phyloP scores from a whole-genome alignment of 176 grass and related monocot species.

The Poa annua region DNA sequence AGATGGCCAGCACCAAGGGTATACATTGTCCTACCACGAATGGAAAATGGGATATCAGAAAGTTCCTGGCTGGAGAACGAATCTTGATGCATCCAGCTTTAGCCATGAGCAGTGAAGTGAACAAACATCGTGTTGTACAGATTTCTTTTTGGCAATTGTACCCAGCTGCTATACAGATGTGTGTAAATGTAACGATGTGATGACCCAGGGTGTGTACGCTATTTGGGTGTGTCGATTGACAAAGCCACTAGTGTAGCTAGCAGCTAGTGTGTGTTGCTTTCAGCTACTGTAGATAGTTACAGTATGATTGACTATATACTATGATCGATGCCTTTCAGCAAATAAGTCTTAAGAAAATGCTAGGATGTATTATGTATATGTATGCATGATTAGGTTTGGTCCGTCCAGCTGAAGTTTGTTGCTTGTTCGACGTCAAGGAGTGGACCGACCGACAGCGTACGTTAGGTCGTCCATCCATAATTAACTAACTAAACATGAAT shows the following conservation, averaged over 20 bases:
- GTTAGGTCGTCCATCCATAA: neutral
- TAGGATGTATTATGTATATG: too few relatives aligned
- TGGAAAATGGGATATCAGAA: neutral
- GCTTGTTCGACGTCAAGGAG: constrained; percentile 18
- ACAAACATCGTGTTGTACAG: constrained; percentile 8
- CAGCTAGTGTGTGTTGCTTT: neutral
- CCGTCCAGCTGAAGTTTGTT: constrained; percentile 22
- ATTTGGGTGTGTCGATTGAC: too few relatives aligned
- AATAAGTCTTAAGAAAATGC: neutral
- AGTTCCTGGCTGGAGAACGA: neutral
- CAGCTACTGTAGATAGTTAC: neutral
- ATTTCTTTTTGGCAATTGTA: too few relatives aligned
- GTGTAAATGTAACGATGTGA: too few relatives aligned
- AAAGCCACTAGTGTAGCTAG: too few relatives aligned
- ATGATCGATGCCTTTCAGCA: neutral
- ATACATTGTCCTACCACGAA: neutral
- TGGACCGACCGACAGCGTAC: constrained; percentile 11
- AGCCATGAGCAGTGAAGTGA: neutral
- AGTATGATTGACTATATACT: too few relatives aligned
- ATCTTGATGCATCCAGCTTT: neutral
- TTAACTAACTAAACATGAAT: neutral
- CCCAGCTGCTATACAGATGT: neutral
- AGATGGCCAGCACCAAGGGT: too few relatives aligned
- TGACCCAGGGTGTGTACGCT: too few relatives aligned
- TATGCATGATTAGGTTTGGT: neutral